phyloP scores from a whole-genome alignment of 2,329 filamentous ascomycete genomes.

The Exophiala phaeomuriformis region DNA sequence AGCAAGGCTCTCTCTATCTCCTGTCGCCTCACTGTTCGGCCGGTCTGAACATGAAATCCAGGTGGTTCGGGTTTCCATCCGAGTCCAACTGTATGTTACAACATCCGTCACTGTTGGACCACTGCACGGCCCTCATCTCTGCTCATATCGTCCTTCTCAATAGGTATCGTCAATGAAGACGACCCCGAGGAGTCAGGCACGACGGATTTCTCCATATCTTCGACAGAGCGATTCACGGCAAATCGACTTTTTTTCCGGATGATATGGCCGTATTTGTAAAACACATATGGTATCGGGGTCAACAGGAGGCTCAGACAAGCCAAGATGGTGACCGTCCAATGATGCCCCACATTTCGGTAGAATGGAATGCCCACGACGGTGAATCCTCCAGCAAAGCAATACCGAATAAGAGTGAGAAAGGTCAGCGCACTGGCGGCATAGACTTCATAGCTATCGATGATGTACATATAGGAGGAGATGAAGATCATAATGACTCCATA shows the following conservation, averaged over 20 bases:
- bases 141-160: not conserved
- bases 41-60: too few species aligned
- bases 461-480: constrained; percentile 49
- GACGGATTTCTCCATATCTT: not conserved
- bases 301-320: constrained; percentile 35
- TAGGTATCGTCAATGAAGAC: constrained; percentile 1
- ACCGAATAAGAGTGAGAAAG: constrained; percentile 39
- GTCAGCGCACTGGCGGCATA: constrained; percentile 47
- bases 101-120: not conserved
- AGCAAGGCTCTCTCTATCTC: too few species aligned
- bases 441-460: constrained; percentile 51
- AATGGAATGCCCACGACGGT: constrained; percentile 32
- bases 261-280: constrained; percentile 36
- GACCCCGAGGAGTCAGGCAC: constrained; percentile 1
- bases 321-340: constrained; percentile 38
- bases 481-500: constrained; percentile 46
- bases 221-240: constrained; percentile 18
- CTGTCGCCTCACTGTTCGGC: too few species aligned
- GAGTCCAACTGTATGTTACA: too few species aligned
- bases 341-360: constrained; percentile 36
- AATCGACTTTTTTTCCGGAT: constrained; percentile 32
- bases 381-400: constrained; percentile 36
- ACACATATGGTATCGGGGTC: constrained; percentile 41
- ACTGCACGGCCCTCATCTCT: not conserved
- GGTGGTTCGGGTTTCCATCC: too few species aligned